Conservation (phyloP, 345 rosid genomes). For the Sonneratia alba region DNA sequence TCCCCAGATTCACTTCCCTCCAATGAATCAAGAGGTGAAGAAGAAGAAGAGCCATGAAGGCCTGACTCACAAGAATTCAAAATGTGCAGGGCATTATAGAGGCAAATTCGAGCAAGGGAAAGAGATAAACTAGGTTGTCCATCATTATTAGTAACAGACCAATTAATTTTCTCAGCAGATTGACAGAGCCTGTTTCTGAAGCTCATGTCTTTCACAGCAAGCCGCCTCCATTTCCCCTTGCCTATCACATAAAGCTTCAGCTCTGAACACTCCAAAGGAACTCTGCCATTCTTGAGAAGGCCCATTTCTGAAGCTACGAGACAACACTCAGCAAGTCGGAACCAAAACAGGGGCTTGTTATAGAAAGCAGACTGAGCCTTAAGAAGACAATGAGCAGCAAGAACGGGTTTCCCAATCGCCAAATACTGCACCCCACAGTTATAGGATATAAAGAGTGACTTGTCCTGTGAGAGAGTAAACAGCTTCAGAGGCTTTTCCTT, state of each 20-base stretch:
- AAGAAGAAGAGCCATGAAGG: too few species aligned
- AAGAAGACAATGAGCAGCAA: slow-evolving; percentile 84
- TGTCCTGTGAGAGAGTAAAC: slow-evolving; percentile 70
- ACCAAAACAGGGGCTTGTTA: slow-evolving; percentile 75
- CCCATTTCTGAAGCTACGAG: slow-evolving; percentile 79
- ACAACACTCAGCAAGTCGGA: slow-evolving; percentile 93
- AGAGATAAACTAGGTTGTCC: slow-evolving; percentile 64
- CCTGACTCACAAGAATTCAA: slow-evolving; percentile 37
- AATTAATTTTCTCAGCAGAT: slow-evolving; percentile 24
- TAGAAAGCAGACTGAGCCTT: slow-evolving; percentile 62
- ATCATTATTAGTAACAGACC: slow-evolving; percentile 22
- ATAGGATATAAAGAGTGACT: slow-evolving; percentile 67
- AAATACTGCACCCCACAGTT: slow-evolving; percentile 79
- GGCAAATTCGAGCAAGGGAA: slow-evolving; percentile 72
- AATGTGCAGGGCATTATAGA: slow-evolving; percentile 64
- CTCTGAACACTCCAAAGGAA: slow-evolving; percentile 41
- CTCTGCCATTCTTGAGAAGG: slow-evolving; percentile 29
- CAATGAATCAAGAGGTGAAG: too few species aligned
- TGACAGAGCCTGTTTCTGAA: slow-evolving; percentile 30
- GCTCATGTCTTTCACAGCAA: slow-evolving; percentile 42
- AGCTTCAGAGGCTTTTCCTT: slow-evolving; percentile 66
- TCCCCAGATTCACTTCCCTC: too few species aligned
- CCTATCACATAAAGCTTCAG: slow-evolving; percentile 58
- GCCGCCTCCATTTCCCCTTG: slow-evolving; percentile 89
- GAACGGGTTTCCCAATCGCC: slow-evolving; percentile 76